phyloP scores from a whole-genome alignment of 257 asterid genomes.

The Capsicum pubescens region DNA sequence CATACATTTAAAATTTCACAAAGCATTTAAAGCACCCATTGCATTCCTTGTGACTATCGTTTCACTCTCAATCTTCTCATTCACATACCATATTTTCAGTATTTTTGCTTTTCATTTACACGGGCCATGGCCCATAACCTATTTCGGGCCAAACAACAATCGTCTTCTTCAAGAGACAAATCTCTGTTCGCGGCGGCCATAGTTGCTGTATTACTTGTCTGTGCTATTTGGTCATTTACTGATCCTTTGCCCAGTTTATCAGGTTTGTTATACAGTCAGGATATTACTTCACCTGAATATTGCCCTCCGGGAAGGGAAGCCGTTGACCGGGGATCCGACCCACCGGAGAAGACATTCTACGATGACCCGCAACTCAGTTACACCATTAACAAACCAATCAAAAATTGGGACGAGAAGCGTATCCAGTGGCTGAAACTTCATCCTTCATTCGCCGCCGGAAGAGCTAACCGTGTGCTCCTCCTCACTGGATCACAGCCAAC shows the following conservation, averaged over 20 bases:
- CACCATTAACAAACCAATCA: constrained; percentile 61
- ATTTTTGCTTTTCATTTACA: background rate
- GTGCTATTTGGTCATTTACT: constrained; percentile 46
- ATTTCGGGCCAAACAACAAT: constrained; percentile 38
- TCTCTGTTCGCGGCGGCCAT: constrained; percentile 38
- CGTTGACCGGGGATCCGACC: constrained; percentile 39
- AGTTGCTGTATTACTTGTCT: constrained; percentile 39
- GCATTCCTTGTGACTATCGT: background rate
- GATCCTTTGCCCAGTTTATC: constrained; percentile 52
- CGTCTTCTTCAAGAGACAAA: constrained; percentile 39
- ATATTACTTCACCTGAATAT: constrained; percentile 10
- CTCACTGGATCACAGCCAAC: constrained; percentile 78
- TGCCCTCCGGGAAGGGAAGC: constrained; percentile 9
- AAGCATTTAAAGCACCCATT: constrained; percentile 15
- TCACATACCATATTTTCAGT: constrained; percentile 13
- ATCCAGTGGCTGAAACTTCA: constrained; percentile 60
- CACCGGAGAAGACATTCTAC: constrained; percentile 59
- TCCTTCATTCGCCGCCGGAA: constrained; percentile 37
- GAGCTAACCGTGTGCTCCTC: constrained; percentile 50
- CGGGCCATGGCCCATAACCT: constrained; percentile 47
- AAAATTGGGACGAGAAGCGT: constrained; percentile 71
- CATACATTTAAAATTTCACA: constrained; percentile 9
- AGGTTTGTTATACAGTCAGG: constrained; percentile 30
- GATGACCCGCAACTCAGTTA: constrained; percentile 60
- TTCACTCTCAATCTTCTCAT: constrained; percentile 6